Percentiles rank a stretch among this genome's conserved stretches.
Conservation (phyloP, 345 rosid genomes). For the Syzygium jambos region DNA sequence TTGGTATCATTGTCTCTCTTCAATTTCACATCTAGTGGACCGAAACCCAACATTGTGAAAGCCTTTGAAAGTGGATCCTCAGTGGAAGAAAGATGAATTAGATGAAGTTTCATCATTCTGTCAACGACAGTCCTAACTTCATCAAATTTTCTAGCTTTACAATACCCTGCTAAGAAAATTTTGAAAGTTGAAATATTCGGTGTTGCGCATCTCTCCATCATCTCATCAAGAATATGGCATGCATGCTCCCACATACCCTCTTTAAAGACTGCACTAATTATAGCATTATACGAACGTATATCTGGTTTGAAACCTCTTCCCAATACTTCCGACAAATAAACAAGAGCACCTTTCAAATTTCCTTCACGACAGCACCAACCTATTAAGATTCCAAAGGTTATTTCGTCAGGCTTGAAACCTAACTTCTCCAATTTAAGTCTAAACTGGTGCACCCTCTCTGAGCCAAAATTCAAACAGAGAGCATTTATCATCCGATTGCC, state of each 20-base stretch:
- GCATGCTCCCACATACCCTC: constrained; percentile 51
- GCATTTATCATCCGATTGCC: constrained; percentile 55
- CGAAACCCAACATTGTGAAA: constrained; percentile 44
- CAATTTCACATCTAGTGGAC: constrained; percentile 50
- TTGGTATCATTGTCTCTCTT: constrained; percentile 56
- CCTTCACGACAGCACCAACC: constrained; percentile 63
- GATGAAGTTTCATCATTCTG: constrained; percentile 44
- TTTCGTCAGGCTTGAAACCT: constrained; percentile 50
- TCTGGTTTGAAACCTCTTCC: constrained; percentile 51
- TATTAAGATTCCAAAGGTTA: constrained; percentile 62
- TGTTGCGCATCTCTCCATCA: constrained; percentile 32
- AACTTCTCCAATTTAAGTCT: constrained; percentile 43
- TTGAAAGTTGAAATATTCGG: constrained; percentile 36
- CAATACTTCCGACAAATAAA: constrained; percentile 38
- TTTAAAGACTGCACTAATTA: constrained; percentile 46
- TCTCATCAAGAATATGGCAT: constrained; percentile 38
- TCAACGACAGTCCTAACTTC: constrained; percentile 37
- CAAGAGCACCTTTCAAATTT: constrained; percentile 34
- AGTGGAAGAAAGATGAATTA: constrained; percentile 30
- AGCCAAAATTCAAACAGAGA: constrained; percentile 40
- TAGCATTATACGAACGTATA: constrained; percentile 40
- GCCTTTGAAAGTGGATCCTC: constrained; percentile 60
- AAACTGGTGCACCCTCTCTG: constrained; percentile 42
- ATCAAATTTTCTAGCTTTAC: constrained; percentile 64
- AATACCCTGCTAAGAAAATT: constrained; percentile 61